These are phyloP conservation scores for Rhizoclosmatium globosum DNA, from an alignment of 192 early-diverging fungal genomes.

Conservation along the genomic window DNA sequence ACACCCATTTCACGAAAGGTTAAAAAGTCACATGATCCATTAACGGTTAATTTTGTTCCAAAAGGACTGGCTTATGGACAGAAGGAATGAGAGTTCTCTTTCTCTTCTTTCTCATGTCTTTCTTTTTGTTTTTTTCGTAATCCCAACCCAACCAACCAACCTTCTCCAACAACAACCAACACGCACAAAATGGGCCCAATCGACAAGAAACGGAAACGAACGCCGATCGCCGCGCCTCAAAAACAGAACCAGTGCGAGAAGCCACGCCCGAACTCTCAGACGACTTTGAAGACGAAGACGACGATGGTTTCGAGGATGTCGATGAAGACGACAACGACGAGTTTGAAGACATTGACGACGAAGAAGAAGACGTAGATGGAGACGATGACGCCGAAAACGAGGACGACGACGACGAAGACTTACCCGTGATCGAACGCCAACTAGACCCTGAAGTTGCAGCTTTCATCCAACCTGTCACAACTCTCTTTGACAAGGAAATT, in stretches of 20 bases:
- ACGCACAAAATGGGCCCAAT: background rate
- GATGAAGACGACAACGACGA: background rate
- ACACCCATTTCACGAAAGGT: no score
- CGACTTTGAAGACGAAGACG: no score
- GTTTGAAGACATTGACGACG: background rate
- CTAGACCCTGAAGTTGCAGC: background rate
- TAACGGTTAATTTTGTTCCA: background rate
- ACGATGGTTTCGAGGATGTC: no score
- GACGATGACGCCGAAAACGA: background rate
- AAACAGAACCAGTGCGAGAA: no score
- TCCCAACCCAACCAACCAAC: background rate
- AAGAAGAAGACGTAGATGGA: background rate
- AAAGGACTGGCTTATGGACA: background rate
- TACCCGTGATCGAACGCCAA: background rate
- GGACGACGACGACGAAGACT: background rate
- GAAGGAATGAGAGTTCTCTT: background rate
- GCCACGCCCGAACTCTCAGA: no score
- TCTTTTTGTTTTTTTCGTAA: conserved; percentile 3
- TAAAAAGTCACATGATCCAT: no score
- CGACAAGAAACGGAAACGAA: no score
- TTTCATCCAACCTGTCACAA: background rate
- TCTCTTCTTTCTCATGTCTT: background rate
- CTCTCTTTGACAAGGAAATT: background rate
- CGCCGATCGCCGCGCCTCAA: no score
- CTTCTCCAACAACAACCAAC: background rate